Percentiles rank a stretch among this genome's conserved stretches.
phyloP scores from a whole-genome alignment of 2,329 filamentous ascomycete species.

The Grosmannia huntii region DNA sequence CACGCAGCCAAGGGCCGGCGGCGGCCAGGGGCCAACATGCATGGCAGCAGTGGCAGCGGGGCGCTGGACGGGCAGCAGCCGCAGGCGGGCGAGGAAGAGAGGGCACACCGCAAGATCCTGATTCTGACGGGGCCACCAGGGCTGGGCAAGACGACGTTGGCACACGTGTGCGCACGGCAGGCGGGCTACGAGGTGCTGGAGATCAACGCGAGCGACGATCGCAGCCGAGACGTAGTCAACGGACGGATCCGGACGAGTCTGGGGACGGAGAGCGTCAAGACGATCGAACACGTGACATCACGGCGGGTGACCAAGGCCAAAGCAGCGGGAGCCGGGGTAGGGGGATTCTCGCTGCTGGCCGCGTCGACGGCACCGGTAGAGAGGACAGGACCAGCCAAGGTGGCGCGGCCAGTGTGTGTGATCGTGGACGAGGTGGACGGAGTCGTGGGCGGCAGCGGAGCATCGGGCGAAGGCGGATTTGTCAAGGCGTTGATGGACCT shows the following conservation, averaged over 20 bases:
- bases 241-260: constrained; percentile 83
- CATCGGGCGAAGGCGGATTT: constrained; percentile 80
- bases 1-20: constrained; percentile 48
- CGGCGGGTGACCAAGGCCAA: constrained; percentile 20
- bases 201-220: constrained; percentile 95
- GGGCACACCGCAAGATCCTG: constrained; percentile 73
- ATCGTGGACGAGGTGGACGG: constrained; percentile 96
- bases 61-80: constrained; percentile 24
- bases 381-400: constrained; percentile 33
- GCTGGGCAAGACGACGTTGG: constrained; percentile 88
- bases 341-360: background rate
- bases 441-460: constrained; percentile 67
- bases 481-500: constrained; percentile 91
- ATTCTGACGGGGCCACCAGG: constrained; percentile 86
- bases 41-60: constrained; percentile 17
- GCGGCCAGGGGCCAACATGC: constrained; percentile 15
- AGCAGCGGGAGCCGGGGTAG: background rate
- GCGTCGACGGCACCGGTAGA: background rate
- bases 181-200: constrained; percentile 94
- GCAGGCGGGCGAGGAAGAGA: constrained; percentile 46
- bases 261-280: constrained; percentile 86
- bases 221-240: constrained; percentile 79
- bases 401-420: constrained; percentile 79
- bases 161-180: constrained; percentile 89
- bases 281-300: constrained; percentile 39